These are phyloP conservation scores for Trypanosoma lewisi DNA, from an alignment of 208 protist species.

Conservation along the genomic window DNA sequence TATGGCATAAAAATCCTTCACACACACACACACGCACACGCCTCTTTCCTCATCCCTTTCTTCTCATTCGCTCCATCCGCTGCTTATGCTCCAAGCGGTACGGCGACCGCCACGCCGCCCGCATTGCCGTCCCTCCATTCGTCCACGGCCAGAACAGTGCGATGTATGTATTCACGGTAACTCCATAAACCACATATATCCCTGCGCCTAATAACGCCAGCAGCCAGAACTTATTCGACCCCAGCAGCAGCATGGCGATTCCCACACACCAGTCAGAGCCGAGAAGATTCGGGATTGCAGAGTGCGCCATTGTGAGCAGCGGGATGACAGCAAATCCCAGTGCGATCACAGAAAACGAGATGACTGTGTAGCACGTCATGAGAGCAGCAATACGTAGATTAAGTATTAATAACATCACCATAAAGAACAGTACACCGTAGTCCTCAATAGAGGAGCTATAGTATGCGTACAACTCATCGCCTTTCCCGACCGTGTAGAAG, in stretches of 20 bases:
- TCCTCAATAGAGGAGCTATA: slow-evolving; percentile 49
- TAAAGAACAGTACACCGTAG: slow-evolving; percentile 69
- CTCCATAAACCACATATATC: slow-evolving; percentile 48
- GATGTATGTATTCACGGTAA: slow-evolving; percentile 62
- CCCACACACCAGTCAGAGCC: slow-evolving; percentile 62
- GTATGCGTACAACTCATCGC: slow-evolving; percentile 52
- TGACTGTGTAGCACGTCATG: too few species aligned
- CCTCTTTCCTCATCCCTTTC: neutral
- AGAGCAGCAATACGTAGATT: slow-evolving; percentile 62
- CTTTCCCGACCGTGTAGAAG: slow-evolving; percentile 36
- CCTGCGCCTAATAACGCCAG: slow-evolving; percentile 50
- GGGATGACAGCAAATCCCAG: too few species aligned
- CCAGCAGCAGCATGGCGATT: slow-evolving; percentile 47
- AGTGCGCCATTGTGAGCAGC: neutral
- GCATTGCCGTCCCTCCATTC: slow-evolving; percentile 56
- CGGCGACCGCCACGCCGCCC: slow-evolving; percentile 36
- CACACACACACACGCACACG: neutral
- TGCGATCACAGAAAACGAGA: too few species aligned
- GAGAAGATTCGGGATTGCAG: too few species aligned
- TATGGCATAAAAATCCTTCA: neutral
- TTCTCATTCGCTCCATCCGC: neutral
- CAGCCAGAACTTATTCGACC: slow-evolving; percentile 34
- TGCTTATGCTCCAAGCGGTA: slow-evolving; percentile 27
- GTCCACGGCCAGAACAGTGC: slow-evolving; percentile 58
- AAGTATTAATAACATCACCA: slow-evolving; percentile 57